Percentiles rank a stretch among this genome's conserved stretches.
These are phyloP conservation scores for Ocimum tenuiflorum DNA, from an alignment of 257 asterid species.

Conservation along the genomic window DNA sequence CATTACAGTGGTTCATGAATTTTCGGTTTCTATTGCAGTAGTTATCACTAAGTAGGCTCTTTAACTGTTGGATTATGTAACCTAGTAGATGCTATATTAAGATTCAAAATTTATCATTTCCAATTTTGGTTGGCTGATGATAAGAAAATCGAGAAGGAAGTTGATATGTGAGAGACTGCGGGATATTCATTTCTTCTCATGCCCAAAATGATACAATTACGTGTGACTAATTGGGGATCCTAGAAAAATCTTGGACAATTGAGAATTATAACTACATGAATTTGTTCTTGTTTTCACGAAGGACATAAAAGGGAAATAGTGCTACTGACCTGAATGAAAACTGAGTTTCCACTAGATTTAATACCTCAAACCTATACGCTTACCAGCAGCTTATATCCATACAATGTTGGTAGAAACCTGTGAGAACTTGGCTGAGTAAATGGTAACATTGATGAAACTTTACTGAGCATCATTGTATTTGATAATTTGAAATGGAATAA, in stretches of 20 bases:
- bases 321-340: background rate
- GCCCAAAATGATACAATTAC: background rate
- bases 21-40: background rate
- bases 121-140: background rate
- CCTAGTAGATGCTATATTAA: background rate
- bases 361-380: background rate
- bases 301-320: background rate
- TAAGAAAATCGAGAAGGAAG: background rate
- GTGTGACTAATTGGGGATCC: background rate
- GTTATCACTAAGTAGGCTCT: background rate
- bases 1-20: conserved; percentile 4
- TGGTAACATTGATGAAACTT: background rate
- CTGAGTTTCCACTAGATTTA: background rate
- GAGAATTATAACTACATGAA: background rate
- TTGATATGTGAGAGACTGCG: background rate
- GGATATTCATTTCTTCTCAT: background rate
- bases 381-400: background rate
- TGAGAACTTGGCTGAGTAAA: background rate
- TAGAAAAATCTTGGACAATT: background rate
- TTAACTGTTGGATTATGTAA: background rate
- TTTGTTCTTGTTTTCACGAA: background rate
- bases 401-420: background rate
- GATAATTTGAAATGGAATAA: background rate
- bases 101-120: background rate
- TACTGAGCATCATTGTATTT: background rate